These are phyloP conservation scores for Borovskyia barvae DNA, from an alignment of 208 protist genomes.

Conservation along the genomic window DNA sequence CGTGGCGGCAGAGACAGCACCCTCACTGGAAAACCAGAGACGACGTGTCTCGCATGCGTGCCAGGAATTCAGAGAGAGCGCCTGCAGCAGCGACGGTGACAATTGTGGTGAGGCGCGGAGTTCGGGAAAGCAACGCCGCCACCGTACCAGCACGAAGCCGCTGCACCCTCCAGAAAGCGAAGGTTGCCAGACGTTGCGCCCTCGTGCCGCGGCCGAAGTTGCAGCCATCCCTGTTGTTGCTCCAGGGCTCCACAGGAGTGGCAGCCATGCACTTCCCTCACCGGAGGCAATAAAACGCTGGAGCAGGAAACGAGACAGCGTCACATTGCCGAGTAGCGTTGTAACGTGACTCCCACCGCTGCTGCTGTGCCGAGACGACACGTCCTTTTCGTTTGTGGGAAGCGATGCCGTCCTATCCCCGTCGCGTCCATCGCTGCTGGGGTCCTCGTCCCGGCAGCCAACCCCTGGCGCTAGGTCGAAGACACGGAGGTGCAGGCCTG, in stretches of 20 bases:
- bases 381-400: too few species aligned
- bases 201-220: not conserved
- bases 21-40: not conserved
- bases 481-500: slow-evolving; percentile 22
- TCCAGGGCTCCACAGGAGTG: slow-evolving; percentile 16
- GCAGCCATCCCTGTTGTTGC: not conserved
- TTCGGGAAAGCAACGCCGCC: too few species aligned
- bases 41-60: not conserved
- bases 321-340: slow-evolving; percentile 11
- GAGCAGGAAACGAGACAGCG: slow-evolving; percentile 19
- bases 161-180: not conserved
- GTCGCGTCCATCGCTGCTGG: not conserved
- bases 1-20: not conserved
- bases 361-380: not conserved
- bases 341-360: too few species aligned
- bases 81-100: too few species aligned
- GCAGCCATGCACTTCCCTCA: slow-evolving; percentile 23
- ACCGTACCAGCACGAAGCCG: slow-evolving; percentile 21
- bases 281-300: not conserved
- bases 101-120: too few species aligned
- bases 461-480: slow-evolving; percentile 26
- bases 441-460: not conserved
- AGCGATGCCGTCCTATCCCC: too few species aligned
- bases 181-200: too few species aligned
- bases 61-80: too few species aligned